Percentiles rank a stretch among this genome's conserved stretches.
These are phyloP conservation scores for Phytopythium vexans DNA, from an alignment of 352 stramenopile genomes.

Conservation along the genomic window DNA sequence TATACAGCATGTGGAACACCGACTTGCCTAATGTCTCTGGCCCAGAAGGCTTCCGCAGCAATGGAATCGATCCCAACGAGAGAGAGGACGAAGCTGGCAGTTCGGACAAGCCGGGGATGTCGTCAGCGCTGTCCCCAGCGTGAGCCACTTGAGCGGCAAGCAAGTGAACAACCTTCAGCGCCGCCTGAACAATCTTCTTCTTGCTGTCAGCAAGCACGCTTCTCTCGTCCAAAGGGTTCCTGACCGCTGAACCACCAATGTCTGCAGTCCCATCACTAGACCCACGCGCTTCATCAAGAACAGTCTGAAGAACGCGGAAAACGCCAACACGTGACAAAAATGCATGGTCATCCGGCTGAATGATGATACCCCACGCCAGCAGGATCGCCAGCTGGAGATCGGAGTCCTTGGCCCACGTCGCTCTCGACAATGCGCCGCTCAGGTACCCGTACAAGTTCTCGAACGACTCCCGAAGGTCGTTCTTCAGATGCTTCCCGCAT, in stretches of 20 bases:
- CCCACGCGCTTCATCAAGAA: slow-evolving; percentile 80
- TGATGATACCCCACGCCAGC: slow-evolving; percentile 85
- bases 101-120: slow-evolving; percentile 50
- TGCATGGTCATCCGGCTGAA: slow-evolving; percentile 84
- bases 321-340: slow-evolving; percentile 88
- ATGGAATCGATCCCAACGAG: slow-evolving; percentile 63
- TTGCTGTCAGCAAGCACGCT: slow-evolving; percentile 42
- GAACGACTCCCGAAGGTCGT: slow-evolving; percentile 77
- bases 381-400: slow-evolving; percentile 84
- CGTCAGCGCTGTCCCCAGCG: slow-evolving; percentile 60
- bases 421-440: slow-evolving; percentile 68
- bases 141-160: slow-evolving; percentile 87
- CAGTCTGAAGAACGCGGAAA: slow-evolving; percentile 88
- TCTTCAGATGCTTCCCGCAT: slow-evolving; percentile 75
- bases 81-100: slow-evolving; percentile 39
- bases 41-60: slow-evolving; percentile 80
- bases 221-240: slow-evolving; percentile 24
- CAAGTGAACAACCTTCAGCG: slow-evolving; percentile 85
- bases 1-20: slow-evolving; percentile 91
- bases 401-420: slow-evolving; percentile 77
- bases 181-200: slow-evolving; percentile 84
- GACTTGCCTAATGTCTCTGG: slow-evolving; percentile 88
- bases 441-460: slow-evolving; percentile 83
- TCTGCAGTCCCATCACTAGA: slow-evolving; percentile 32
- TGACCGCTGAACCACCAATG: not conserved